Evolutionary conservation across 441 rosid genomes (phyloP).

Genomic region (Euphorbia celastroides): DNA sequence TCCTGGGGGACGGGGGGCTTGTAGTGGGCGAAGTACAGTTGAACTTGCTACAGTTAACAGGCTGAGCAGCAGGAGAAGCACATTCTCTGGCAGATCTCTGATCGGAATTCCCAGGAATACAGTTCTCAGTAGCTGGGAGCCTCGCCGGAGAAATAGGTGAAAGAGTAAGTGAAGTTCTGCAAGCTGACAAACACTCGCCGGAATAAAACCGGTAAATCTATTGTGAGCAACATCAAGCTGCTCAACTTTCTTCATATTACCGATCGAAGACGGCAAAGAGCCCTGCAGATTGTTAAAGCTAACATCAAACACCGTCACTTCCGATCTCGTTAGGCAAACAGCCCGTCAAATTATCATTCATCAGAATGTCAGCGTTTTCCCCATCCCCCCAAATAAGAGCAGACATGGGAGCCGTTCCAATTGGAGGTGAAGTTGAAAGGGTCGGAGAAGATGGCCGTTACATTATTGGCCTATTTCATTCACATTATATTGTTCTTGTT

Average conservation of each 20-base stretch:
- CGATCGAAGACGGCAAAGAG: slow-evolving; percentile 37
- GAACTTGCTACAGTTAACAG: slow-evolving; percentile 58
- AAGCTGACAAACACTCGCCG: slow-evolving; percentile 42
- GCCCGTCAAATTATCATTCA: slow-evolving; percentile 52
- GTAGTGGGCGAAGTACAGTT: slow-evolving; percentile 15
- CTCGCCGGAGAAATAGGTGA: slow-evolving; percentile 59
- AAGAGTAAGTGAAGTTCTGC: slow-evolving; percentile 49
- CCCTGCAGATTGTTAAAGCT: slow-evolving; percentile 56
- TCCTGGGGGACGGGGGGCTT: slow-evolving; percentile 10
- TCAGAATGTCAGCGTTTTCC: slow-evolving; percentile 40
- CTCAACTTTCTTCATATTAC: slow-evolving; percentile 37
- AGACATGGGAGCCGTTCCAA: slow-evolving; percentile 67
- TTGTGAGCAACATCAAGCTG: slow-evolving; percentile 48
- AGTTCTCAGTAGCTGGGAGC: slow-evolving; percentile 37
- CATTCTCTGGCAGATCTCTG: slow-evolving; percentile 45
- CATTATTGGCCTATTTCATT: no score
- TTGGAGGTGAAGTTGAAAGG: slow-evolving; percentile 55
- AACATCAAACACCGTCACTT: slow-evolving; percentile 53
- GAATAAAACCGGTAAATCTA: slow-evolving; percentile 49
- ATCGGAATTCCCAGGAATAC: slow-evolving; percentile 41
- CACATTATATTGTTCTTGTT: no score
- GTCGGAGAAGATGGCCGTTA: slow-evolving; percentile 64
- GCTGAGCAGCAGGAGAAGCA: slow-evolving; percentile 40
- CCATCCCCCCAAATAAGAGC: slow-evolving; percentile 70
- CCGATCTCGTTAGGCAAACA: slow-evolving; percentile 68